Percentiles rank a stretch among this genome's conserved stretches.
phyloP scores from a whole-genome alignment of 768 basidiomycete genomes.

The Rhodotorula toruloides region DNA sequence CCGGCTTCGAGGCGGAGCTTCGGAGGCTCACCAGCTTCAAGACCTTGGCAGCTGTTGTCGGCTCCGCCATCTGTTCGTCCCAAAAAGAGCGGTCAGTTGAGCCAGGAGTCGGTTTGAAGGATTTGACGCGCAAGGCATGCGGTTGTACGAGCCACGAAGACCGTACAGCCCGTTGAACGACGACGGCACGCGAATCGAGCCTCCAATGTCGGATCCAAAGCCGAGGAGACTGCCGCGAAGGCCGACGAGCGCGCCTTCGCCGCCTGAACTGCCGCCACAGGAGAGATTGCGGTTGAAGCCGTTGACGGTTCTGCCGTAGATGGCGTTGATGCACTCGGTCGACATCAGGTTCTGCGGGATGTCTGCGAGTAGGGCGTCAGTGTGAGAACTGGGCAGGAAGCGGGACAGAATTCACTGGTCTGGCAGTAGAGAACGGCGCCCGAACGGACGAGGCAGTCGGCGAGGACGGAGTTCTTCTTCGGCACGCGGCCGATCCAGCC shows the following conservation, averaged over 20 bases:
- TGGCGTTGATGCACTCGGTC: slow-evolving; percentile 25
- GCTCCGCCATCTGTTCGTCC: slow-evolving; percentile 48
- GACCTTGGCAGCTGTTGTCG: slow-evolving; percentile 60
- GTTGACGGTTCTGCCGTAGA: slow-evolving; percentile 43
- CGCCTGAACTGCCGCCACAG: slow-evolving; percentile 43
- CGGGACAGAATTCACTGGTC: too few relatives aligned
- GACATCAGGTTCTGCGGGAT: slow-evolving; percentile 33
- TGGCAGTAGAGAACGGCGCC: slow-evolving; percentile 36
- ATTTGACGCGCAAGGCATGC: slow-evolving; percentile 55
- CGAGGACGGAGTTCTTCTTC: slow-evolving; percentile 59
- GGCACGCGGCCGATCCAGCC: slow-evolving; percentile 58
- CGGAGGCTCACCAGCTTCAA: too few relatives aligned
- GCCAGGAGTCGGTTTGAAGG: too few relatives aligned
- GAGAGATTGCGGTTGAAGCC: slow-evolving; percentile 43
- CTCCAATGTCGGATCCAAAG: slow-evolving; percentile 47
- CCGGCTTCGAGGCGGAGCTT: too few relatives aligned
- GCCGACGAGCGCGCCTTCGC: slow-evolving; percentile 44
- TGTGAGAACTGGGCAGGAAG: too few relatives aligned
- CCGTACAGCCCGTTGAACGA: slow-evolving; percentile 66
- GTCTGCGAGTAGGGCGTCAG: too few relatives aligned
- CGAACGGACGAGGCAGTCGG: slow-evolving; percentile 60
- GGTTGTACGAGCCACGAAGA: slow-evolving; percentile 62
- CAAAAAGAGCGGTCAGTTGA: not conserved
- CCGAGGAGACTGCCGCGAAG: slow-evolving; percentile 40
- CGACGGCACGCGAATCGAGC: slow-evolving; percentile 58